These are phyloP conservation scores for Xylaria sp. DNA, from an alignment of 2,329 filamentous ascomycete genomes.

Conservation along the genomic window DNA sequence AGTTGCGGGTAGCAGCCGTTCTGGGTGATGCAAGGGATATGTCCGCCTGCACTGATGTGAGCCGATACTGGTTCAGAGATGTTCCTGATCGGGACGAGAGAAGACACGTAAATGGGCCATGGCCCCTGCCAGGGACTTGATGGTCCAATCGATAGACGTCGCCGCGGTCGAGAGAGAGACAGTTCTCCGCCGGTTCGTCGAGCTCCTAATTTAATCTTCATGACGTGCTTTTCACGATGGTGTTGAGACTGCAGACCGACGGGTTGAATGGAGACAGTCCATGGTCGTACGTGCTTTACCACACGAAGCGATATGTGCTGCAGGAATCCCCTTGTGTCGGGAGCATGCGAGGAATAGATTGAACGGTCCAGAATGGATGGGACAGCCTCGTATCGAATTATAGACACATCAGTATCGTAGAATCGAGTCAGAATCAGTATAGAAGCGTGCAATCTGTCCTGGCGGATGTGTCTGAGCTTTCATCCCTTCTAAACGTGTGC, in stretches of 20 bases:
- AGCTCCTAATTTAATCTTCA: not conserved
- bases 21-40: constrained; percentile 17
- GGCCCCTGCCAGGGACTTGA: not conserved
- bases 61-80: constrained; percentile 2
- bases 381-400: not conserved
- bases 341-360: not conserved
- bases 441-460: not conserved
- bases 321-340: constrained; percentile 10
- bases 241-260: constrained; percentile 2
- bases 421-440: not conserved
- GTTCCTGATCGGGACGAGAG: not conserved
- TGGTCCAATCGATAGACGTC: not conserved
- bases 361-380: not conserved
- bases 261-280: not conserved
- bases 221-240: not conserved
- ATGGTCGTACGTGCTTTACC: constrained; percentile 10
- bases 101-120: not conserved
- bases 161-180: not conserved
- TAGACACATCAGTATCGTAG: not conserved
- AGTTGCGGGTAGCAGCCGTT: constrained; percentile 16
- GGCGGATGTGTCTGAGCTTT: not conserved
- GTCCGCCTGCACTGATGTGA: constrained; percentile 16
- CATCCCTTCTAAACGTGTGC: too few species aligned
- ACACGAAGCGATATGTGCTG: not conserved
- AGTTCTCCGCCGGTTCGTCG: not conserved